Evolutionary conservation across 305 asterid species (phyloP).

Genomic region (Salvia sclarea): DNA sequence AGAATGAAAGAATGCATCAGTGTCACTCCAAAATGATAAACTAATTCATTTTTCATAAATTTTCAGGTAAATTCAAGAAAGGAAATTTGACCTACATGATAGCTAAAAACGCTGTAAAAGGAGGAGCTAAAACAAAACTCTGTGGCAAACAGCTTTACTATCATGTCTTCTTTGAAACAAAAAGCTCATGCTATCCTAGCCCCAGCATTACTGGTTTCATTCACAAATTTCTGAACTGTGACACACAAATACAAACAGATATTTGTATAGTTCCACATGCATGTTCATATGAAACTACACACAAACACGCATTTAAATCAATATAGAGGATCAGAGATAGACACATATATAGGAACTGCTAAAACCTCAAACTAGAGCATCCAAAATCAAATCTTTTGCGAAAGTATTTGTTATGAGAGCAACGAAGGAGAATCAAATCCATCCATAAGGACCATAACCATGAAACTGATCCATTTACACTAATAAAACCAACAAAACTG

Average conservation of each 20-base stretch:
- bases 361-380: too few relatives aligned
- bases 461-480: slow-evolving; percentile 10
- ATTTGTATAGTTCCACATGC: too few relatives aligned
- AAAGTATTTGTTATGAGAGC: not conserved
- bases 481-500: not conserved
- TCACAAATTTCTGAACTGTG: too few relatives aligned
- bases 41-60: not conserved
- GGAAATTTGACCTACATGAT: slow-evolving; percentile 1
- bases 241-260: too few relatives aligned
- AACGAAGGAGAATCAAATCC: not conserved
- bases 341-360: too few relatives aligned
- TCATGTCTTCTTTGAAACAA: too few relatives aligned
- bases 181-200: too few relatives aligned
- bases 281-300: too few relatives aligned
- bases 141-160: too few relatives aligned
- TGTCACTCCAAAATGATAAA: slow-evolving; percentile 25
- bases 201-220: too few relatives aligned
- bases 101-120: not conserved
- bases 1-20: slow-evolving; percentile 19
- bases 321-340: too few relatives aligned
- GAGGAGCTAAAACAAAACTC: not conserved
- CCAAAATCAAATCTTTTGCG: not conserved
- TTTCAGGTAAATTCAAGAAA: slow-evolving; percentile 1
- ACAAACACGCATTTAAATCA: too few relatives aligned
- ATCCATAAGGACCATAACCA: not conserved